These are phyloP conservation scores for Cinnamomum micranthum DNA, from an alignment of 164 flowering plant species.

Conservation along the genomic window DNA sequence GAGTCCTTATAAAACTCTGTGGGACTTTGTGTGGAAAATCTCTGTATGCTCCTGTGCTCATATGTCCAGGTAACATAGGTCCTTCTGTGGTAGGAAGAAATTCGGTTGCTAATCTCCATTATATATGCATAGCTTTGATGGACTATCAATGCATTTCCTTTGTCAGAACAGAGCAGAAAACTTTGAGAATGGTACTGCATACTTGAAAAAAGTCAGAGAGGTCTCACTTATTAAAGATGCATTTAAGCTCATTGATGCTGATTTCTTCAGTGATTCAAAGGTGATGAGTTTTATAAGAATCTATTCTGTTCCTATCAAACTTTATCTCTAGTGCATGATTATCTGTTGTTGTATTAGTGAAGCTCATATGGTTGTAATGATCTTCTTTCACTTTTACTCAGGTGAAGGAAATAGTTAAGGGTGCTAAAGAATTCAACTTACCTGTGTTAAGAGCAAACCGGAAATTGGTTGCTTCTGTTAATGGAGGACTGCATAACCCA, in stretches of 20 bases:
- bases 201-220: slow-evolving; percentile 16
- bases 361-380: neutral
- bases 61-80: slow-evolving; percentile 19
- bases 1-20: slow-evolving; percentile 27
- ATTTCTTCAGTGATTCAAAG: slow-evolving; percentile 56
- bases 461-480: slow-evolving; percentile 60
- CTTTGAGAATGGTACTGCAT: slow-evolving; percentile 14
- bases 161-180: slow-evolving; percentile 46
- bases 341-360: neutral
- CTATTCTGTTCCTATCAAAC: neutral
- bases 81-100: too few relatives aligned
- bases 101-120: neutral
- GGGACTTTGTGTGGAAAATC: slow-evolving; percentile 26
- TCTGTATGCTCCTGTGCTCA: slow-evolving; percentile 24
- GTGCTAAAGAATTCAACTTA: slow-evolving; percentile 55
- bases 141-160: slow-evolving; percentile 1
- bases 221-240: slow-evolving; percentile 27
- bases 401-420: slow-evolving; percentile 65
- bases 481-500: slow-evolving; percentile 78
- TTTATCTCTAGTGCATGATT: neutral
- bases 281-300: slow-evolving; percentile 21
- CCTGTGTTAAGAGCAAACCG: slow-evolving; percentile 59
- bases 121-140: neutral
- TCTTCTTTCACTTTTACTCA: slow-evolving; percentile 11
- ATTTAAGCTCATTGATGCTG: slow-evolving; percentile 51